A percentile compares a stretch with the other conserved stretches of the same genome.
These are phyloP conservation scores for Agroathelia rolfsii DNA, from an alignment of 1,284 basidiomycete genomes.

Conservation along the genomic window DNA sequence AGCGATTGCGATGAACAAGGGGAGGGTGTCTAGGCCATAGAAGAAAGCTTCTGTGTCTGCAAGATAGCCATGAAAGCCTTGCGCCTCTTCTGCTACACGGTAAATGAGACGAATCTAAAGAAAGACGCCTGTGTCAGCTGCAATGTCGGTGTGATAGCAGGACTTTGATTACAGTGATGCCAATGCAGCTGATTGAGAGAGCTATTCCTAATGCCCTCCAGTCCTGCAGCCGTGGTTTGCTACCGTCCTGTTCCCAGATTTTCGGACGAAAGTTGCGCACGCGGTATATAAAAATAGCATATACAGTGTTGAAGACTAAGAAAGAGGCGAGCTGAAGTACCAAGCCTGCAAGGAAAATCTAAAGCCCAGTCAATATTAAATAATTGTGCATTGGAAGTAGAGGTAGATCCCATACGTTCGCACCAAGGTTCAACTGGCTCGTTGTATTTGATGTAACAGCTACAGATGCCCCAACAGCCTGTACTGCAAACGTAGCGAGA, in stretches of 20 bases:
- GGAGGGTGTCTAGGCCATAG: conserved; percentile 59
- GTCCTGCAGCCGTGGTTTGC: conserved; percentile 43
- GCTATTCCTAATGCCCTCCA: conserved; percentile 53
- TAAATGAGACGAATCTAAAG: conserved; percentile 55
- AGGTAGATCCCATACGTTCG: too few species aligned
- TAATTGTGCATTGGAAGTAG: too few species aligned
- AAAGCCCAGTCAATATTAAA: conserved; percentile 1
- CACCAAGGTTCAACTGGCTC: conserved; percentile 15
- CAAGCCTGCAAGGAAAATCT: conserved; percentile 60
- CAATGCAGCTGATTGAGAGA: conserved; percentile 50
- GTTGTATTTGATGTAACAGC: conserved; percentile 25
- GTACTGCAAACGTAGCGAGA: conserved; percentile 59
- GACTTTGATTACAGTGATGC: conserved; percentile 57
- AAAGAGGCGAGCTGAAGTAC: conserved; percentile 57
- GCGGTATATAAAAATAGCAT: conserved; percentile 47
- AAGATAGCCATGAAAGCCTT: conserved; percentile 54
- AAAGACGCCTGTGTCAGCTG: too few species aligned
- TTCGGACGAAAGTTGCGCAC: conserved; percentile 35
- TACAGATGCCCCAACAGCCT: conserved; percentile 35
- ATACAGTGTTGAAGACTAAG: conserved; percentile 48
- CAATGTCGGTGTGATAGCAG: conserved; percentile 33
- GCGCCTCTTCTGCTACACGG: conserved; percentile 54
- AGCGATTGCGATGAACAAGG: conserved; percentile 49
- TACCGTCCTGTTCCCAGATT: conserved; percentile 42
- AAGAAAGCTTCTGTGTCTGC: conserved; percentile 55